Evolutionary conservation across 2,329 filamentous ascomycete species (phyloP), one percentile per base, ranked within the genome.

Genomic region (Bertia moriformis): DNA sequence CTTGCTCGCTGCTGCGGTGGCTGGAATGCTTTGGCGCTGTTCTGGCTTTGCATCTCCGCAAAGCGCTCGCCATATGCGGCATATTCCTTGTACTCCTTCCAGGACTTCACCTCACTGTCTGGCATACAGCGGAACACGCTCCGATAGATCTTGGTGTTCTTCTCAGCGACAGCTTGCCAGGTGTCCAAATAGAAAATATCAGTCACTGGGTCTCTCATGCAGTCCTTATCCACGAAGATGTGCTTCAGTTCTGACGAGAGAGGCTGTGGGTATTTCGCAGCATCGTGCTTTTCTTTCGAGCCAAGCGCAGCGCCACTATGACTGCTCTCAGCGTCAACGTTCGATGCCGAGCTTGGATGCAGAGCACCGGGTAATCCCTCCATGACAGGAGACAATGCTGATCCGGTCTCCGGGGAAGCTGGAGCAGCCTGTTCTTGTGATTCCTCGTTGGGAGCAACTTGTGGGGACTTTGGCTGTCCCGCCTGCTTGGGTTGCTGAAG

Each of bases 41-140:
- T 65, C 58, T 62, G 62, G 37, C 67, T 66, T 67, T 73, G 72
- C 52, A 63, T 71, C 48, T 82, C 78, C 41, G 73, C 71, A 63
- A 98, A 95, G 36, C 78, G 73, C 47, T 82, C 76, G 14, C 71
- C 69, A 54, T 95, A 96, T 3, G 77, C 70, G 40, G 73, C 69
- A 52, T 83, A 93, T 47, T 93, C 82, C 45, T 84, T 81, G 59
- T 98, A 98, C 45, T 93, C 83, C 47, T 83, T 78, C 91, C 91
- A 98, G 33, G 83, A 89, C 45, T 77, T 80, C 18, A 94, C 91
- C 52, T 95, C 86, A 39, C 79, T 95, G 55, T 98, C 91, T 1
- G 91, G 91, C 83, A 93, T 93, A 58, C 88, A 95, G 37, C 88
- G 78, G 65, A 98, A 98, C 5, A 98, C 89, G 44, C 83, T 77